These are phyloP conservation scores for Astragalus membranaceus DNA, from an alignment of 306 rosid species.

Conservation along the genomic window DNA sequence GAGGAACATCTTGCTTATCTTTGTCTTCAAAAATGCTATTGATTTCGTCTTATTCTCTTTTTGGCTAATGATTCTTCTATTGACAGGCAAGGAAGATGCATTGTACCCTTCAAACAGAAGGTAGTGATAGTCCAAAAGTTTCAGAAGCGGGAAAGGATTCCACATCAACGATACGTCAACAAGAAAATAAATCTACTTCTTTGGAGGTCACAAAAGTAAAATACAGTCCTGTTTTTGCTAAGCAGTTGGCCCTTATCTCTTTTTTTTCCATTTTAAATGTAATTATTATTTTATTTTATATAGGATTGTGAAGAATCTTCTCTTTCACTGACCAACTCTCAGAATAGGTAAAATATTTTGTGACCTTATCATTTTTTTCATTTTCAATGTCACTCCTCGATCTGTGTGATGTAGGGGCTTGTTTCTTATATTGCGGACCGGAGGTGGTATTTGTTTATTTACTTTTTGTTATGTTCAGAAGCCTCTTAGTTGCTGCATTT, in stretches of 20 bases:
- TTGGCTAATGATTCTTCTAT: constrained; percentile 4
- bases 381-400: too few species aligned
- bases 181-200: constrained; percentile 25
- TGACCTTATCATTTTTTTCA: constrained; percentile 6
- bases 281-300: constrained; percentile 21
- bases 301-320: constrained; percentile 59
- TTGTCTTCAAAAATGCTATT: constrained; percentile 1
- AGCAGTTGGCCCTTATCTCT: constrained; percentile 10
- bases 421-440: too few species aligned
- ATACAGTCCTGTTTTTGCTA: not conserved
- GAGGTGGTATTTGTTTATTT: too few species aligned
- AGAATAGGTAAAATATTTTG: constrained; percentile 46
- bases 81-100: constrained; percentile 65
- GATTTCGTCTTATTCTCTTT: not conserved
- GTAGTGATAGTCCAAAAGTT: constrained; percentile 38
- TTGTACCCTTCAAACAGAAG: constrained; percentile 40
- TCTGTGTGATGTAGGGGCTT: too few species aligned
- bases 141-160: constrained; percentile 38
- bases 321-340: constrained; percentile 35
- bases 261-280: not conserved
- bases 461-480: too few species aligned
- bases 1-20: not conserved
- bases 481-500: too few species aligned
- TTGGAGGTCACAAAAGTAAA: constrained; percentile 31
- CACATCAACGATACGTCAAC: constrained; percentile 27